phyloP scores from a whole-genome alignment of 169 alveolate species.

The Eimeria tenella region DNA sequence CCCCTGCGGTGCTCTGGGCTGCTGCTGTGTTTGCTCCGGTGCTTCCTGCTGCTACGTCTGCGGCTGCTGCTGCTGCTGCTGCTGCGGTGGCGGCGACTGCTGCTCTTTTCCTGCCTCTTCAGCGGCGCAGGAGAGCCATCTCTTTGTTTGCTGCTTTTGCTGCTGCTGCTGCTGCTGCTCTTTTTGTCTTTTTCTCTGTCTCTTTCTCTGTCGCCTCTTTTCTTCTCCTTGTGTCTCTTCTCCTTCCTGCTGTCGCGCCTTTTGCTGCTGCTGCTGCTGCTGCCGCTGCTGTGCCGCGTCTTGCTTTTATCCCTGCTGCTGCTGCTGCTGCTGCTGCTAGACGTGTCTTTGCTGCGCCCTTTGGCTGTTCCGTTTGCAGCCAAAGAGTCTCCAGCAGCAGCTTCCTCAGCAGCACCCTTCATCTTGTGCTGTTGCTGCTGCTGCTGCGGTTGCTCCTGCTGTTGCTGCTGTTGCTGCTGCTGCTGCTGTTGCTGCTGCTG shows the following conservation, averaged over 20 bases:
- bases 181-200: neutral
- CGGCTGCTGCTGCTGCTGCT: neutral
- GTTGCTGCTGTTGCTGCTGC: too few species aligned
- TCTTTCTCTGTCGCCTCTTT: neutral
- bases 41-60: neutral
- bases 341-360: too few species aligned
- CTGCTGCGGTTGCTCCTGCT: too few species aligned
- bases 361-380: too few species aligned
- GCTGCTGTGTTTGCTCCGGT: neutral
- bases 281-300: neutral
- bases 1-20: neutral
- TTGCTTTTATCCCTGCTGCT: too few species aligned
- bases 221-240: neutral
- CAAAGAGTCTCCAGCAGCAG: too few species aligned
- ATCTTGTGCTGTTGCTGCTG: too few species aligned
- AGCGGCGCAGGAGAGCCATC: neutral
- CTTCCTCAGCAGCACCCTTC: too few species aligned
- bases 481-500: too few species aligned
- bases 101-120: conserved; percentile 6
- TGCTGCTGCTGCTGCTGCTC: neutral
- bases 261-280: conserved; percentile 3
- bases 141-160: neutral
- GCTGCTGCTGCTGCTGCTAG: too few species aligned
- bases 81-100: neutral
- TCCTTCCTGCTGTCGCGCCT: neutral